phyloP scores from a whole-genome alignment of 2,329 filamentous ascomycete genomes.

The Emergomyces orientalis region DNA sequence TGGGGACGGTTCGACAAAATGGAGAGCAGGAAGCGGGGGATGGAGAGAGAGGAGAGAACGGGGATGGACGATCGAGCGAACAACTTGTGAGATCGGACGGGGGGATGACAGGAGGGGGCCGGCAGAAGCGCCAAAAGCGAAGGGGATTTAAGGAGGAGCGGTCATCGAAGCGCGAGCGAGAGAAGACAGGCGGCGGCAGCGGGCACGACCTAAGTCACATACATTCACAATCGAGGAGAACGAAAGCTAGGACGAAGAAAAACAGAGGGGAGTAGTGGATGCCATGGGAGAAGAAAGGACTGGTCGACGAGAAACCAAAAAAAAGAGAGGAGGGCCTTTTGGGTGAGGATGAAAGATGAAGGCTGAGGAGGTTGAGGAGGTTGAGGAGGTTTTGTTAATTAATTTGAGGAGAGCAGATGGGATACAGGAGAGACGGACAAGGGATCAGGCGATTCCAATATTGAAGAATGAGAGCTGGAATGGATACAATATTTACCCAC shows the following conservation, averaged over 20 bases:
- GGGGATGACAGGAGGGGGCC: conserved; percentile 12
- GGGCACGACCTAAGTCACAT: background rate
- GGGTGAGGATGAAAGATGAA: background rate
- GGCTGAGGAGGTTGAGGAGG: too few species aligned
- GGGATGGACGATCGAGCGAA: conserved; percentile 23
- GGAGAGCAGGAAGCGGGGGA: conserved; percentile 25
- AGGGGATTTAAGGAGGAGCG: conserved; percentile 1
- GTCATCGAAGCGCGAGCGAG: conserved; percentile 7
- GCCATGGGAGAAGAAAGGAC: background rate
- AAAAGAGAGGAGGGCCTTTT: background rate
- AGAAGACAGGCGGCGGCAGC: conserved; percentile 3
- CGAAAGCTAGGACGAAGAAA: background rate
- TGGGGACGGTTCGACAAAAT: conserved; percentile 19
- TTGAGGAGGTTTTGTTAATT: too few species aligned
- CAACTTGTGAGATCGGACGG: background rate
- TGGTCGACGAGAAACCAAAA: background rate
- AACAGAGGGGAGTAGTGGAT: background rate
- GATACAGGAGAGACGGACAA: too few species aligned
- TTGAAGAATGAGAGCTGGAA: too few species aligned
- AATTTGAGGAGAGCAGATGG: too few species aligned
- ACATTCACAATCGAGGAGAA: background rate
- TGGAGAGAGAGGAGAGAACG: conserved; percentile 20
- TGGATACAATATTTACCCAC: too few species aligned
- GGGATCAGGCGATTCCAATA: too few species aligned
- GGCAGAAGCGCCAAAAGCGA: conserved; percentile 7